Evolutionary conservation across 2,329 filamentous ascomycete genomes (phyloP).

Genomic region (Ceratocystis colombiana): DNA sequence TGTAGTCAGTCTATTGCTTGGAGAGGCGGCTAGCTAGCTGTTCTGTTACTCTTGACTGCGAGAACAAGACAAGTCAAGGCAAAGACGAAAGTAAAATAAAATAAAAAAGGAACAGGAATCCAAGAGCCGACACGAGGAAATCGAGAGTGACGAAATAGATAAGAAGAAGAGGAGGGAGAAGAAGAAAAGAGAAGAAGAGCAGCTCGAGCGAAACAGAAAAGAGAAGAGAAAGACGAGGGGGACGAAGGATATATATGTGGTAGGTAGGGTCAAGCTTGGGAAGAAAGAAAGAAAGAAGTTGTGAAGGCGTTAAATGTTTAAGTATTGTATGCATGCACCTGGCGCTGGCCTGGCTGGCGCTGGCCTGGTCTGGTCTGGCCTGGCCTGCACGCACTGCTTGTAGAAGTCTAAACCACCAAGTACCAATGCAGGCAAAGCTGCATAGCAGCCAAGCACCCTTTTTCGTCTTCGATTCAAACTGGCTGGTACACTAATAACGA

Average conservation of each 20-base stretch:
- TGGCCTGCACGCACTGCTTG: conserved; percentile 3
- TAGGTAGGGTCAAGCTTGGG: neutral
- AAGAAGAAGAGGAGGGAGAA: conserved; percentile 12
- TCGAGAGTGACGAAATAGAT: neutral
- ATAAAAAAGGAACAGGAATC: conserved; percentile 13
- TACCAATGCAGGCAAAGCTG: conserved; percentile 4
- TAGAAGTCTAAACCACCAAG: conserved; percentile 7
- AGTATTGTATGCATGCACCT: conserved; percentile 20
- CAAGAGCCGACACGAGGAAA: neutral
- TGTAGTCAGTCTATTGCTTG: neutral
- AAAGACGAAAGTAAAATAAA: conserved; percentile 21
- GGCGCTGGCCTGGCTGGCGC: neutral
- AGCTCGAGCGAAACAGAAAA: conserved; percentile 17
- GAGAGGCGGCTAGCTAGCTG: neutral
- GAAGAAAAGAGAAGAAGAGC: conserved; percentile 1
- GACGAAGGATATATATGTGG: conserved; percentile 17
- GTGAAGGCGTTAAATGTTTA: conserved; percentile 18
- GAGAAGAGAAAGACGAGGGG: conserved; percentile 22
- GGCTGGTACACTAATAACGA: conserved; percentile 4
- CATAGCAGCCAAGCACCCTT: conserved; percentile 7
- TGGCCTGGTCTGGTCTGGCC: neutral
- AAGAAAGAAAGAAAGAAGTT: conserved; percentile 18
- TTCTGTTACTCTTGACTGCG: neutral
- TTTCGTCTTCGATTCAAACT: conserved; percentile 1
- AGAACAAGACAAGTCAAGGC: conserved; percentile 1